phyloP scores from a whole-genome alignment of 208 protist species.

The Strigomonas culicis region DNA sequence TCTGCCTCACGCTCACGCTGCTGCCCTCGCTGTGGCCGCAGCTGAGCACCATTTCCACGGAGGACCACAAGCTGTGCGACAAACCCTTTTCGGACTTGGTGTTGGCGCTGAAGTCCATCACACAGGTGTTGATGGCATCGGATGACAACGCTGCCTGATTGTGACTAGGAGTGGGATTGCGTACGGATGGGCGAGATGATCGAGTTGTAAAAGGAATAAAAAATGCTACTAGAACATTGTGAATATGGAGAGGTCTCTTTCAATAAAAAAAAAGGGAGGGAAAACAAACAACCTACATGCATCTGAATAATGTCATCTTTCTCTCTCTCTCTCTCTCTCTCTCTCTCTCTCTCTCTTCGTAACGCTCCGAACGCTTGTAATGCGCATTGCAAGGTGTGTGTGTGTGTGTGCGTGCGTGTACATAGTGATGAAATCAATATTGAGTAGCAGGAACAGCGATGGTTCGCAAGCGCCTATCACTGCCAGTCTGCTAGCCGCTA shows the following conservation, averaged over 20 bases:
- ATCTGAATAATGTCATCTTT: neutral
- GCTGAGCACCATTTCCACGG: slow-evolving; percentile 36
- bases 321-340: neutral
- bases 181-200: no score
- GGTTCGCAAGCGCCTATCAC: no score
- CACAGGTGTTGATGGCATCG: slow-evolving; percentile 73
- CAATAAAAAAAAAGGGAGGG: neutral
- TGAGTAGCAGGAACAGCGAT: no score
- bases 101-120: slow-evolving; percentile 59
- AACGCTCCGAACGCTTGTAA: neutral
- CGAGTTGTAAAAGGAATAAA: no score
- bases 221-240: no score
- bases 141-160: slow-evolving; percentile 42
- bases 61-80: slow-evolving; percentile 57
- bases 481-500: slow-evolving; percentile 11
- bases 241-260: neutral
- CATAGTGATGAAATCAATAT: no score
- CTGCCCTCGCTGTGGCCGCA: slow-evolving; percentile 59
- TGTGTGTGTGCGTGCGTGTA: no score
- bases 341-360: slow-evolving; percentile 2
- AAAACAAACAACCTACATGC: neutral
- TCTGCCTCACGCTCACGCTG: slow-evolving; percentile 53
- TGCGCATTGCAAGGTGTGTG: no score
- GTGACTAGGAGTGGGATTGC: no score
- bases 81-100: slow-evolving; percentile 46